phyloP scores from a whole-genome alignment of 2,329 filamentous ascomycete species.

The Ascochyta pisi region DNA sequence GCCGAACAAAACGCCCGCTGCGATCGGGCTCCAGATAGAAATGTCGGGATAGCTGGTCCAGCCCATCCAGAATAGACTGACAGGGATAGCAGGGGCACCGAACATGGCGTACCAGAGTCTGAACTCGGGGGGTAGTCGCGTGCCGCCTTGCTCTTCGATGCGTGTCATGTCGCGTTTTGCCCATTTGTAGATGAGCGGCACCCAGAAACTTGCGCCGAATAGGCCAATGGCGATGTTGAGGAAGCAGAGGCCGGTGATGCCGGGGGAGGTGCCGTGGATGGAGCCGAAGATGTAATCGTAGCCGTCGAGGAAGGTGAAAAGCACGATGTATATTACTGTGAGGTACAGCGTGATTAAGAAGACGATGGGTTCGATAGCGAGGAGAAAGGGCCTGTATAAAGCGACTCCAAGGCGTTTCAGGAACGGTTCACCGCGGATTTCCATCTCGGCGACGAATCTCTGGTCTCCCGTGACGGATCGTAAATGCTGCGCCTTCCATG shows the following conservation, averaged over 20 bases:
- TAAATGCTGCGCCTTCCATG: slow-evolving; percentile 47
- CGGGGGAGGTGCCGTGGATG: slow-evolving; percentile 56
- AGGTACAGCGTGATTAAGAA: slow-evolving; percentile 60
- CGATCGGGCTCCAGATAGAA: slow-evolving; percentile 8
- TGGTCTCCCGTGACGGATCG: slow-evolving; percentile 46
- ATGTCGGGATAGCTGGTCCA: slow-evolving; percentile 55
- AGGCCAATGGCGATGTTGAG: slow-evolving; percentile 56
- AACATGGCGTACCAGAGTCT: slow-evolving; percentile 62
- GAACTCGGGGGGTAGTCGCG: slow-evolving; percentile 58
- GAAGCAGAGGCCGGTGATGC: slow-evolving; percentile 57
- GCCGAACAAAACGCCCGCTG: slow-evolving; percentile 14
- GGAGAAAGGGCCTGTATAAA: slow-evolving; percentile 53
- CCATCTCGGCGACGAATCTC: slow-evolving; percentile 55
- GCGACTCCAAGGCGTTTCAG: slow-evolving; percentile 42
- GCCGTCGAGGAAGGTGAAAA: slow-evolving; percentile 63
- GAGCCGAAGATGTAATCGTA: slow-evolving; percentile 60
- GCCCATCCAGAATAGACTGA: slow-evolving; percentile 65
- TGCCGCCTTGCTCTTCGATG: slow-evolving; percentile 49
- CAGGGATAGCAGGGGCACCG: slow-evolving; percentile 57
- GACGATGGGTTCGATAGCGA: slow-evolving; percentile 55
- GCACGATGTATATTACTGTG: slow-evolving; percentile 60
- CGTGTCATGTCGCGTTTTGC: slow-evolving; percentile 53
- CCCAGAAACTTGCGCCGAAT: slow-evolving; percentile 44
- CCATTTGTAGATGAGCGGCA: slow-evolving; percentile 56
- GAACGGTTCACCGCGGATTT: slow-evolving; percentile 53